phyloP scores from a whole-genome alignment of 2,329 filamentous ascomycete genomes.

The Remersonia thermophila region DNA sequence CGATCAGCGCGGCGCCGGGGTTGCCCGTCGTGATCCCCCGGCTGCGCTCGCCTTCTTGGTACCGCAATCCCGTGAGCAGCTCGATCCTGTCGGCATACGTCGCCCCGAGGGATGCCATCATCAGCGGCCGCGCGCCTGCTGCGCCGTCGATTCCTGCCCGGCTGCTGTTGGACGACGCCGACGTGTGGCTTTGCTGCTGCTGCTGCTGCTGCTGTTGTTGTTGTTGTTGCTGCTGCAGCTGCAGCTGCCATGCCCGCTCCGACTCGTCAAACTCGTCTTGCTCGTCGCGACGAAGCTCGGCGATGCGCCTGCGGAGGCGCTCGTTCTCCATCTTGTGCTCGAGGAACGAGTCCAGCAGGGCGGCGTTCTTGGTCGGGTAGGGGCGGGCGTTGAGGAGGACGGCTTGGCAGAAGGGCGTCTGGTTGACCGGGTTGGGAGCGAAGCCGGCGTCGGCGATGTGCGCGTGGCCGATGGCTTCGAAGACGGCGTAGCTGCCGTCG shows the following conservation, averaged over 20 bases:
- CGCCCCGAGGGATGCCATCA: constrained; percentile 45
- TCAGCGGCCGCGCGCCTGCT: constrained; percentile 55
- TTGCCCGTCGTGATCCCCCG: constrained; percentile 80
- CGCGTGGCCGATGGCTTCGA: constrained; percentile 86
- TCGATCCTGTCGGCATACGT: constrained; percentile 75
- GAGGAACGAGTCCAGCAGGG: constrained; percentile 78
- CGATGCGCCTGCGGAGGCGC: constrained; percentile 69
- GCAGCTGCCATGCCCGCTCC: constrained; percentile 41
- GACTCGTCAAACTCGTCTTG: constrained; percentile 62
- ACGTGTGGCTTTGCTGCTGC: constrained; percentile 42
- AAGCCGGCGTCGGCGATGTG: constrained; percentile 65
- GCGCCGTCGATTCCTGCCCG: constrained; percentile 64
- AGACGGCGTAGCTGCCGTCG: constrained; percentile 63
- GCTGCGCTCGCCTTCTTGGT: constrained; percentile 78
- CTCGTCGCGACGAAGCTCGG: constrained; percentile 75
- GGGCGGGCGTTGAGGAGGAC: constrained; percentile 89
- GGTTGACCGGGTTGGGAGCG: constrained; percentile 49
- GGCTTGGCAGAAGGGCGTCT: constrained; percentile 64
- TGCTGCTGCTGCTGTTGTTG: too few species aligned
- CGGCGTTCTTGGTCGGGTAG: constrained; percentile 79
- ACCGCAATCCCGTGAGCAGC: constrained; percentile 79
- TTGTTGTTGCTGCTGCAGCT: too few species aligned
- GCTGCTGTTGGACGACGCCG: constrained; percentile 39
- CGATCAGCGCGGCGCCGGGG: constrained; percentile 65
- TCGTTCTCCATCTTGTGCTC: constrained; percentile 98